A percentile compares a stretch with the other conserved stretches of the same genome.
Evolutionary conservation across 176 grass and related monocot species (phyloP).

Genomic region (Raddia distichophylla): DNA sequence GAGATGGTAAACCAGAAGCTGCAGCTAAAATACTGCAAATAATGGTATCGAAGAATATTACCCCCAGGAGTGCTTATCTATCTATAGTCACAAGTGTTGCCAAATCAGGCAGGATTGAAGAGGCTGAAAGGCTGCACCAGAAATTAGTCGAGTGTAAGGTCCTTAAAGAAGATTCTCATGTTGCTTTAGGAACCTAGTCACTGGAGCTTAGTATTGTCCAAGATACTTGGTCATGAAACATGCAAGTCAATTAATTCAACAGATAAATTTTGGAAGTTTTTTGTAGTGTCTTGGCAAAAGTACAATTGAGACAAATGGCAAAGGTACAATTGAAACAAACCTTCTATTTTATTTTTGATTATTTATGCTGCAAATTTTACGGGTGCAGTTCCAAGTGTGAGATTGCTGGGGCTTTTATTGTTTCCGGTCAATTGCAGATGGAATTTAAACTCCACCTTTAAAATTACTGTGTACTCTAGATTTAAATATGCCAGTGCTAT

Average conservation of each 20-base stretch:
- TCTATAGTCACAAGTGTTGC: slow-evolving; percentile 61
- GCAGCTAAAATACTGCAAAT: slow-evolving; percentile 56
- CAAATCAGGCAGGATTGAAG: slow-evolving; percentile 58
- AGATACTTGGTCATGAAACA: slow-evolving; percentile 7
- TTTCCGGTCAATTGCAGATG: neutral
- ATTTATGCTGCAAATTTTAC: slow-evolving; percentile 23
- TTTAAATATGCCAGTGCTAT: neutral
- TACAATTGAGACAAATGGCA: neutral
- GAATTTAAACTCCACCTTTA: neutral
- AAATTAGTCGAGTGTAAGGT: slow-evolving; percentile 51
- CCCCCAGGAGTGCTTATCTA: slow-evolving; percentile 44
- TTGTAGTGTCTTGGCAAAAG: slow-evolving; percentile 1
- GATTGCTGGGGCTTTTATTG: neutral
- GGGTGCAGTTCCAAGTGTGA: neutral
- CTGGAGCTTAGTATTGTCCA: slow-evolving; percentile 12
- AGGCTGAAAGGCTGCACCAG: slow-evolving; percentile 50
- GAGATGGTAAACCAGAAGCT: slow-evolving; percentile 55
- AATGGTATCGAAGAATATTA: slow-evolving; percentile 55
- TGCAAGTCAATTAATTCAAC: slow-evolving; percentile 23
- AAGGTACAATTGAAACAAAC: slow-evolving; percentile 16
- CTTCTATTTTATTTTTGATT: neutral
- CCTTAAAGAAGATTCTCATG: slow-evolving; percentile 44
- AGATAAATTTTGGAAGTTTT: slow-evolving; percentile 33
- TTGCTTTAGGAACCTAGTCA: slow-evolving; percentile 32
- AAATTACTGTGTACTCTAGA: slow-evolving; percentile 18